phyloP scores from a whole-genome alignment of 805 yeast species.

The Wickerhamiella dianesei region DNA sequence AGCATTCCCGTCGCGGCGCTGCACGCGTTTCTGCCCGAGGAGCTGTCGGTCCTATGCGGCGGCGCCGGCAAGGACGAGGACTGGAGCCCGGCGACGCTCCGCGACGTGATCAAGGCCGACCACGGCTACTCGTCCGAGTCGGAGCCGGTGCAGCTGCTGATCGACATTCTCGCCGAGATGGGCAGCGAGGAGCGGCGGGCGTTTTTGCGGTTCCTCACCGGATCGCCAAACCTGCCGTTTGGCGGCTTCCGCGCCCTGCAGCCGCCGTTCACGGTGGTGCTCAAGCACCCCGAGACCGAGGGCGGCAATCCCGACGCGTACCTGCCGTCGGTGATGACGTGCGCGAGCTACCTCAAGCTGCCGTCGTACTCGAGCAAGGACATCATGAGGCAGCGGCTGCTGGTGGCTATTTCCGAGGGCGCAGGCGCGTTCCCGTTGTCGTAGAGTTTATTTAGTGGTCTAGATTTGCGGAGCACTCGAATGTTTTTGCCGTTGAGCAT shows the following conservation, averaged over 20 bases:
- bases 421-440: conserved; percentile 77
- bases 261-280: conserved; percentile 79
- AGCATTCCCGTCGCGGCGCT: conserved; percentile 71
- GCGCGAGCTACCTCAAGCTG: conserved; percentile 84
- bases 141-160: conserved; percentile 41
- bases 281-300: conserved; percentile 58
- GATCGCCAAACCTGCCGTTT: conserved; percentile 82
- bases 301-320: conserved; percentile 52
- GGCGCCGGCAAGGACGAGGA: conserved; percentile 54
- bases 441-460: conserved; percentile 23
- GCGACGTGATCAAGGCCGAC: conserved; percentile 58
- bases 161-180: conserved; percentile 50
- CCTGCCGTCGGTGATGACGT: conserved; percentile 95
- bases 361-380: conserved; percentile 63
- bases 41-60: conserved; percentile 60
- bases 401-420: conserved; percentile 74
- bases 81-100: conserved; percentile 49
- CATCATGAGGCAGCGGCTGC: conserved; percentile 43
- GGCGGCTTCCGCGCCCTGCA: conserved; percentile 79
- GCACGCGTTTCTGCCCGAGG: conserved; percentile 58
- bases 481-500: neutral
- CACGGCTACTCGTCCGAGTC: conserved; percentile 79
- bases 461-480: neutral
- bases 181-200: conserved; percentile 42
- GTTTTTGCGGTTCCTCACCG: conserved; percentile 80